Percentiles rank a stretch among this genome's conserved stretches.
Conservation (phyloP, 1,139 yeast species). For the Saccharomyces hybrid region DNA sequence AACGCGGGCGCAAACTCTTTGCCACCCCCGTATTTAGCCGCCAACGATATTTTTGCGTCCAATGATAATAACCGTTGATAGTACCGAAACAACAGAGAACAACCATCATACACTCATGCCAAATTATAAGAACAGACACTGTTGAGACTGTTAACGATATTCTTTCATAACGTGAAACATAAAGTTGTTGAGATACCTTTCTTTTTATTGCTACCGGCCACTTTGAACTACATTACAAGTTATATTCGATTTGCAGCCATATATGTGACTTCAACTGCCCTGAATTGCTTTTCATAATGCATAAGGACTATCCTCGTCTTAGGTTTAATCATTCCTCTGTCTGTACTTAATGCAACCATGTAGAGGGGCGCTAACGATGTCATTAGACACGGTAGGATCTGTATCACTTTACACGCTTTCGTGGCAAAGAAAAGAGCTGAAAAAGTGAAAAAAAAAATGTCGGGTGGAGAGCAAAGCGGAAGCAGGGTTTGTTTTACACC, state of each 20-base stretch:
- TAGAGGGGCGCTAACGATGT: not conserved
- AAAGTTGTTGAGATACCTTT: not conserved
- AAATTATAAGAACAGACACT: not conserved
- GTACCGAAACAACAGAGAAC: not conserved
- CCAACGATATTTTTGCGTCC: not conserved
- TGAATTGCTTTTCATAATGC: not conserved
- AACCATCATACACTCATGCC: not conserved
- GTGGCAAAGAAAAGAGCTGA: not conserved
- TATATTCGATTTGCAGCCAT: not conserved
- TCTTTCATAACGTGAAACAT: not conserved
- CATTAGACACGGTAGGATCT: not conserved
- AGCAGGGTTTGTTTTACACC: not conserved
- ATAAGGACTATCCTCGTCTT: not conserved
- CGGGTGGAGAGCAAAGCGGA: not conserved
- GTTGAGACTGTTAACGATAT: not conserved
- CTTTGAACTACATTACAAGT: not conserved
- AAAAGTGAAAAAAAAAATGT: not conserved
- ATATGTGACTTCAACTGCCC: no score
- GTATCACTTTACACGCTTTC: not conserved
- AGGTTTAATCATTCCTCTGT: not conserved
- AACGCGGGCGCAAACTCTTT: not conserved
- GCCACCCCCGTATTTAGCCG: conserved; percentile 1
- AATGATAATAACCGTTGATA: not conserved
- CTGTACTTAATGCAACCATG: not conserved
- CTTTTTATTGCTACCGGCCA: not conserved